Evolutionary conservation across 441 rosid species (phyloP).

Genomic region (Erodium trifolium): DNA sequence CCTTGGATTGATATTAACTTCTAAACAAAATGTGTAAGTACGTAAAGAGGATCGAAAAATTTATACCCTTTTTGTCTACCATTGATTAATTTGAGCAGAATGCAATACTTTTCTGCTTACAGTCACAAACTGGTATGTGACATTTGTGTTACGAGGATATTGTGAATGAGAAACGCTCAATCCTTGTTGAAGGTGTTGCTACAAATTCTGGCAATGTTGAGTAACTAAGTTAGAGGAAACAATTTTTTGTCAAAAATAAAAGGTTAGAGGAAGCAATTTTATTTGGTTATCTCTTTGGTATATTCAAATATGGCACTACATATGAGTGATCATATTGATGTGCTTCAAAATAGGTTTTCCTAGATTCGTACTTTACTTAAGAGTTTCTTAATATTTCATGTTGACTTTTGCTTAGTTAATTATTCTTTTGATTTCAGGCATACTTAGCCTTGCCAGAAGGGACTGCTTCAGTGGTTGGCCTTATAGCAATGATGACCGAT

Average conservation of each 20-base stretch:
- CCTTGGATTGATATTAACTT: not conserved
- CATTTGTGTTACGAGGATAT: slow-evolving; percentile 2
- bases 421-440: slow-evolving; percentile 48
- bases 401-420: slow-evolving; percentile 9
- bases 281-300: not conserved
- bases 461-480: slow-evolving; percentile 83
- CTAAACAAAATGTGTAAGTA: not conserved
- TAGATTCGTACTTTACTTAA: not conserved
- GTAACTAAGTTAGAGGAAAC: not conserved
- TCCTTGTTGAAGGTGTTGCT: not conserved
- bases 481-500: slow-evolving; percentile 97
- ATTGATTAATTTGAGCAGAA: not conserved
- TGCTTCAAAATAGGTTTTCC: not conserved
- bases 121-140: not conserved
- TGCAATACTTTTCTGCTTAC: not conserved
- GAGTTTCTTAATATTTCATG: slow-evolving; percentile 6
- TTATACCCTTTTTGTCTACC: not conserved
- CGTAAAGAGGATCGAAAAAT: not conserved
- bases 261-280: not conserved
- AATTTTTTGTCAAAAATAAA: too few species aligned
- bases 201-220: not conserved
- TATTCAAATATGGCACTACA: not conserved
- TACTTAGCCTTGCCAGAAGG: slow-evolving; percentile 93
- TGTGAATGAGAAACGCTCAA: not conserved
- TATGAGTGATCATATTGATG: not conserved